These are phyloP conservation scores for Saccharomyces hybrid DNA, from an alignment of 1,139 yeast species.

Conservation along the genomic window DNA sequence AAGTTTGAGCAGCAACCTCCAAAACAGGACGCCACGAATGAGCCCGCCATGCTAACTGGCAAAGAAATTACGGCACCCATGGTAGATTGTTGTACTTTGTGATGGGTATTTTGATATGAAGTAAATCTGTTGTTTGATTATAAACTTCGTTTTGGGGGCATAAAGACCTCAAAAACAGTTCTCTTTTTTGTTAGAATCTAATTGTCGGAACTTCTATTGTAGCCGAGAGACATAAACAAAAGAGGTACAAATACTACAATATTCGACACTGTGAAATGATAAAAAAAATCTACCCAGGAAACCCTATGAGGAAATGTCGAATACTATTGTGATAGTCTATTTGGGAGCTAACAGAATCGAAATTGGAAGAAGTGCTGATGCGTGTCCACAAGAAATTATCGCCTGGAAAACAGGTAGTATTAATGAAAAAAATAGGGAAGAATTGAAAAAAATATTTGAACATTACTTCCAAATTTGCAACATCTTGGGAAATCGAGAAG, in stretches of 20 bases:
- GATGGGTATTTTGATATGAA: not conserved
- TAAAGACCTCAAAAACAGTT: not conserved
- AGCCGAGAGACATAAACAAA: not conserved
- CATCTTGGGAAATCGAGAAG: not conserved
- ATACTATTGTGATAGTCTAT: not conserved
- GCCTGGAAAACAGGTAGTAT: not conserved
- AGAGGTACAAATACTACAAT: not conserved
- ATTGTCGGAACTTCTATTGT: not conserved
- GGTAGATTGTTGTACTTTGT: not conserved
- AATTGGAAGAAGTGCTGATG: not conserved
- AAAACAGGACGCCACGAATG: conserved; percentile 69
- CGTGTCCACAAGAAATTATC: not conserved
- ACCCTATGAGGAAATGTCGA: not conserved
- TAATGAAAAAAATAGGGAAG: not conserved
- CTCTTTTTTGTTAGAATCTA: not conserved
- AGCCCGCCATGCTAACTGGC: conserved; percentile 52
- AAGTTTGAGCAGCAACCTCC: conserved; percentile 84
- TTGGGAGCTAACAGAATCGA: not conserved
- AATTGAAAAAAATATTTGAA: not conserved
- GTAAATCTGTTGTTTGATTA: not conserved
- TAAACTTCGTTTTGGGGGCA: not conserved
- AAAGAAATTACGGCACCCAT: conserved; percentile 87
- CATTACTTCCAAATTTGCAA: not conserved
- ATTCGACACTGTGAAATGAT: not conserved
- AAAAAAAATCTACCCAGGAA: not conserved